Evolutionary conservation across 2,329 filamentous ascomycete genomes (phyloP), one percentile per base, ranked within the genome.

Genomic region (Plectosphaerella cucumerina): DNA sequence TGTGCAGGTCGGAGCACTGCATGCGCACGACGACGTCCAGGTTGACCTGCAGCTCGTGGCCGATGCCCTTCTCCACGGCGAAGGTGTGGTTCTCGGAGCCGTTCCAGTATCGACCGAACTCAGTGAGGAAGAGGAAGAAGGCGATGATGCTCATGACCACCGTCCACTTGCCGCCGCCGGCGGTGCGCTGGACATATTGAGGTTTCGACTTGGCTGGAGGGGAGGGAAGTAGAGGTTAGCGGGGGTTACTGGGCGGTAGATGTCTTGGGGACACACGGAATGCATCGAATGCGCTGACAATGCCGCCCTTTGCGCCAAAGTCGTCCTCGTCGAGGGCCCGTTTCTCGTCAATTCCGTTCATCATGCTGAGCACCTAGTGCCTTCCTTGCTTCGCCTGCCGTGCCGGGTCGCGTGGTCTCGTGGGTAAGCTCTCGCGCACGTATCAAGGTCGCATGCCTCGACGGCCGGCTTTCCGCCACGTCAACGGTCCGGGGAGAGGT

Each of bases 121-220:
- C 94, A 47, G 84, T 83, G 74, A 87, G 84, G 59, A 89, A 76
- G 53, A 99, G 87, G 56, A 90, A 65, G 55, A 85, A 66, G 56
- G 90, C 94, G 56, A 95, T 76, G 47, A 89, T 56, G 53, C 87
- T 74, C 72, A 99, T 89, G 48, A 85, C 81, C 45, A 97, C 80
- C 20, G 94, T 97, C 89, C 92, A 97, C 73, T 95, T 91, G 56
- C 93, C 93, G 62, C 94, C 95, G 62, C 88, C 87, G 35, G 87
- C 81, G 31, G 90, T 95, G 58, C 86, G 83, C 44, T 88, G 86
- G 50, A 94, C 86, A 71, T 97, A 99, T 64, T 93, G 90, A 15
- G 92, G 84, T 75, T 97, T 97, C 49, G 93, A 90, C 78, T 99
- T 97, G 59, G 94, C 92, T 96, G 64, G 49, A 53, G 14, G 15